Base-by-base conservation (phyloP, 371 early-diverging fungal species). In the Apophysomyces elegans region DNA sequence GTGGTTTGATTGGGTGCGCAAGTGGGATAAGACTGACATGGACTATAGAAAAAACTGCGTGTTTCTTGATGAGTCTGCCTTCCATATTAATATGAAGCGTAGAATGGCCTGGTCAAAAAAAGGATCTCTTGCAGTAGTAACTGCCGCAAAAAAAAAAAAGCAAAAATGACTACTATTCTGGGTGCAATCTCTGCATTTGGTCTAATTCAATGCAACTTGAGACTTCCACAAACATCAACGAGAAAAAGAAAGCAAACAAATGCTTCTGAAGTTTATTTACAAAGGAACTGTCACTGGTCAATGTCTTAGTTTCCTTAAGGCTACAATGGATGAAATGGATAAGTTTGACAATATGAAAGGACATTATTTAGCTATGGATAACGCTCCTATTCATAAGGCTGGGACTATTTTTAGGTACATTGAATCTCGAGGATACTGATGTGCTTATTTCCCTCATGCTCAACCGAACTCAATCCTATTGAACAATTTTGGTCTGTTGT, bases 71-170 rank as follows among this genome's bases (percentile, higher is more conserved):
- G 61, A 65, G 41, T 65, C 60, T 46, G 60, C 66, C n/a, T 18
- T 18, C 18, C 18, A 18, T 18, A 18, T 18, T 18, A 18, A 18
- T 18, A 18, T 18, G 18, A 18, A 64, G 37, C 61, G 62, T 58
- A 70, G 70, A 1, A 46, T 70, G 65, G 70, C 62, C 41, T 70
- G 70, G 65, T 61, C 69, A 62, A 60, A 68, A 43, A 68, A 68
- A 63, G 63, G 64, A 1, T 39, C 54, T 11, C 56, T 59, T 45
- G 68, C 63, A 39, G 41, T 59, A 18, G 60, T 64, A 38, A 64
- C 64, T 26, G 64, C 44, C 18, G 58, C 64, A 37, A 64, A 56
- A 64, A 41, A 64, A 41, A 56, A 63, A n/a, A 59, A 43, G 64
- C 58, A 45, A 50, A 18, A 44, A 58, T 47, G 58, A 64, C 58